Evolutionary conservation across 306 rosid genomes (phyloP), one percentile per base, ranked within the genome.

Genomic region (Acacia acuminata): DNA sequence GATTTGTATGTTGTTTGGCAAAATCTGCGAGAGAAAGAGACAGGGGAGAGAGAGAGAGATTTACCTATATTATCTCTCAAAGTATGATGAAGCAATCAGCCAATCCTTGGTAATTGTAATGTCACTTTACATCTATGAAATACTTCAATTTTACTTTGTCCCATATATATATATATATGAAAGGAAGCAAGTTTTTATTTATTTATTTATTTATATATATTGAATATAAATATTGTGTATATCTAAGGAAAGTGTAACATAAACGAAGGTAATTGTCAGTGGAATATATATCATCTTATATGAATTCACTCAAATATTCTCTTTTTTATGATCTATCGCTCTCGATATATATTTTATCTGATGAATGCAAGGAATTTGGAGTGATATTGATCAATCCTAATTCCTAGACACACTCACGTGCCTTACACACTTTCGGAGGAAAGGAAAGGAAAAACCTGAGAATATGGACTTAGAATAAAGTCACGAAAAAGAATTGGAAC

Each of bases 61-160:
- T 87, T 84, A 87, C 81, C 63, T 80, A 87, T 27, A 63, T 27
- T 24, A 30, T 88, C 87, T 88, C 87, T 82, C 85, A 84, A 86
- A 87, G 91, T 83, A 86, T 84, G 42, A 90, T 11, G 53, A 91
- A 88, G 90, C 85, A 91, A 38, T 38, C 42, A 38, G 42, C 42
- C 8, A 38, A 88, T 88, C 95, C 97, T 91, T 88, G 93, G 93
- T 91, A 93, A 90, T 85, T 91, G 97, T 82, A 89, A 80, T 93
- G 88, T 89, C 93, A 90, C 92, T 93, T 90, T 89, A 79, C 87
- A 83, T 82, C 82, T 78, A 90, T 86, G 87, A 83, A 85, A 84
- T 85, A 79, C 84, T 81, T 81, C 75, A 84, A 68, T 16, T 34
- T 86, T 70, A 14, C 14, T 80, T 76, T 80, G 80, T 76, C 73